These are phyloP conservation scores for Penicillium hesseltinei DNA, from an alignment of 2,329 filamentous ascomycete species.

Conservation along the genomic window DNA sequence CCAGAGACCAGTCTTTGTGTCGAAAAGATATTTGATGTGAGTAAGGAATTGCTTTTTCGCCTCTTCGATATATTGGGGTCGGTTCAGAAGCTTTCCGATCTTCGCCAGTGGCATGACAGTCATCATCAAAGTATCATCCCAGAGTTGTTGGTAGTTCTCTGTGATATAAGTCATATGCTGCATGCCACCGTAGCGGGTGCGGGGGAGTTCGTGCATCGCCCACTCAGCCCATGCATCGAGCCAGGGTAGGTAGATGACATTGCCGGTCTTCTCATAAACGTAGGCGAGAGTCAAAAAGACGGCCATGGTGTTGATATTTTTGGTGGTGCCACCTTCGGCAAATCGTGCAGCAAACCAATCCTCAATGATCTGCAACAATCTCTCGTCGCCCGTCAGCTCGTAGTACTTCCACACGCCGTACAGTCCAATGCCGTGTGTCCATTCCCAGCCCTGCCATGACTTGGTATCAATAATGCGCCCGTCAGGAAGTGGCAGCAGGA, in stretches of 20 bases:
- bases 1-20: slow-evolving; percentile 68
- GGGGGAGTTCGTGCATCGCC: slow-evolving; percentile 72
- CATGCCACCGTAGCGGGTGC: slow-evolving; percentile 69
- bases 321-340: slow-evolving; percentile 68
- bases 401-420: slow-evolving; percentile 84
- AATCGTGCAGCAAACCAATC: slow-evolving; percentile 71
- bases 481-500: slow-evolving; percentile 67
- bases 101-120: slow-evolving; percentile 77
- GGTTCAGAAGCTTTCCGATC: slow-evolving; percentile 68
- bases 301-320: slow-evolving; percentile 85
- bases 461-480: slow-evolving; percentile 80
- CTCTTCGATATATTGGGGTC: slow-evolving; percentile 72
- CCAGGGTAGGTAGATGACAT: slow-evolving; percentile 71
- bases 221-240: slow-evolving; percentile 79
- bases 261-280: slow-evolving; percentile 72
- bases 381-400: slow-evolving; percentile 62
- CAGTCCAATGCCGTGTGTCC: slow-evolving; percentile 76
- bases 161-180: slow-evolving; percentile 73
- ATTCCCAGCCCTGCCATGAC: slow-evolving; percentile 74
- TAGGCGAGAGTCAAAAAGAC: slow-evolving; percentile 72
- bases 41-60: slow-evolving; percentile 75
- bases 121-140: slow-evolving; percentile 90
- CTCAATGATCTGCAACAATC: slow-evolving; percentile 65
- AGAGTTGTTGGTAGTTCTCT: slow-evolving; percentile 71
- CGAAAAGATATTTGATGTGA: slow-evolving; percentile 76